Percentiles rank a stretch among this genome's conserved stretches.
Evolutionary conservation across 2,329 filamentous ascomycete species (phyloP).

Genomic region (Tolypocladium amazonense): DNA sequence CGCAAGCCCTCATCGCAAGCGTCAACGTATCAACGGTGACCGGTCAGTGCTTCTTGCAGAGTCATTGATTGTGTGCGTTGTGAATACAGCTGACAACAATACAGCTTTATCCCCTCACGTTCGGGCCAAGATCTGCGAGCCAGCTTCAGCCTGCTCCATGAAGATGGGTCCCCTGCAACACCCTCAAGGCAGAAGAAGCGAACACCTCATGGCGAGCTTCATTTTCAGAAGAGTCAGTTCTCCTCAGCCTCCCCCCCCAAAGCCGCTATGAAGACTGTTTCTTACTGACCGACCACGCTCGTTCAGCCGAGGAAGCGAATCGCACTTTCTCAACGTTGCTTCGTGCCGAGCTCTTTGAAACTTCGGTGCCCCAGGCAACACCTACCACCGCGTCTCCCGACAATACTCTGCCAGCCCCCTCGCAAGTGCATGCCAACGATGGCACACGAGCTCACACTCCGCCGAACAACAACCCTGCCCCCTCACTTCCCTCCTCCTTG

Average conservation of each 20-base stretch:
- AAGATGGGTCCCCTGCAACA: slow-evolving; percentile 86
- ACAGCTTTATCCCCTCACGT: slow-evolving; percentile 88
- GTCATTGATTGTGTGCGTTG: neutral
- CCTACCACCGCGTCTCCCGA: slow-evolving; percentile 53
- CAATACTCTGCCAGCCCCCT: slow-evolving; percentile 35
- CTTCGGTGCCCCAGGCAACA: slow-evolving; percentile 72
- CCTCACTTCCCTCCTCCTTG: slow-evolving; percentile 59
- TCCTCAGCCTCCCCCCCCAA: neutral
- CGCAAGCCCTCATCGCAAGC: slow-evolving; percentile 46
- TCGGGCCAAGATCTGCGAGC: slow-evolving; percentile 88
- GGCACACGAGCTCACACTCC: slow-evolving; percentile 72
- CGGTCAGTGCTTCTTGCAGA: slow-evolving; percentile 31
- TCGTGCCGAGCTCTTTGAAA: slow-evolving; percentile 86
- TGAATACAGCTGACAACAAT: slow-evolving; percentile 9
- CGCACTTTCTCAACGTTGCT: slow-evolving; percentile 81
- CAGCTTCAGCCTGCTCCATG: slow-evolving; percentile 83
- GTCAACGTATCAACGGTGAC: slow-evolving; percentile 50
- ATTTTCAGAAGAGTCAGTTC: slow-evolving; percentile 79
- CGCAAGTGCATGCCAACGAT: slow-evolving; percentile 46
- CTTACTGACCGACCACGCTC: slow-evolving; percentile 1
- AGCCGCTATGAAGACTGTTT: neutral
- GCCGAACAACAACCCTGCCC: slow-evolving; percentile 51
- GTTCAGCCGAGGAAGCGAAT: slow-evolving; percentile 79
- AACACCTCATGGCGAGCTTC: slow-evolving; percentile 76
- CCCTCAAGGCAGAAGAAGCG: slow-evolving; percentile 79